Percentiles rank a stretch among this genome's conserved stretches.
Conservation (phyloP, 352 stramenopile species). For the Thalassiosira exigua region DNA sequence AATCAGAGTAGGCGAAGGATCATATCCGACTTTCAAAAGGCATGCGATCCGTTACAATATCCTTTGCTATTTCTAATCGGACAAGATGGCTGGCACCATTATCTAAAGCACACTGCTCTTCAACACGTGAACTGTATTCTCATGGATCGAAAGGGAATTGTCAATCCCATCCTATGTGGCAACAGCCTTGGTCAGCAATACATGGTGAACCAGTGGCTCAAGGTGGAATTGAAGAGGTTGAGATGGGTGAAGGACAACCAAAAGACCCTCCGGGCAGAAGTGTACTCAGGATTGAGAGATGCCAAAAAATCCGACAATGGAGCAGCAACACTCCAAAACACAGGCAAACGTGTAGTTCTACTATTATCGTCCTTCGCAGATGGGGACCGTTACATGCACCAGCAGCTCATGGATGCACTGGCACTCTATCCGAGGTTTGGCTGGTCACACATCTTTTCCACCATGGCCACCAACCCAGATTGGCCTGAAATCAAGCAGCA, state of each 20-base stretch:
- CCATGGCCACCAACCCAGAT: slow-evolving; percentile 74
- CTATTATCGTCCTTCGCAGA: slow-evolving; percentile 32
- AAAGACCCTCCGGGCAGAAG: slow-evolving; percentile 21
- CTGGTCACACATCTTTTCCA: slow-evolving; percentile 75
- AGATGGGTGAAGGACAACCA: slow-evolving; percentile 30
- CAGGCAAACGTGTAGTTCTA: slow-evolving; percentile 5
- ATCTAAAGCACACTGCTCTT: slow-evolving; percentile 7
- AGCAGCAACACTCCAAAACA: slow-evolving; percentile 4
- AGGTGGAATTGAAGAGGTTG: slow-evolving; percentile 19
- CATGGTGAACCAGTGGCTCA: slow-evolving; percentile 20
- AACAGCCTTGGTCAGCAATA: slow-evolving; percentile 29
- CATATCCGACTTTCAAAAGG: slow-evolving; percentile 9
- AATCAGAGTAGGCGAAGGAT: not conserved
- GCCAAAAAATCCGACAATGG: not conserved
- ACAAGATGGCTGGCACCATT: slow-evolving; percentile 11
- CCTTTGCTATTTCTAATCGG: slow-evolving; percentile 10
- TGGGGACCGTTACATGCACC: slow-evolving; percentile 38
- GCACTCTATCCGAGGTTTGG: slow-evolving; percentile 62
- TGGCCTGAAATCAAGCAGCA: slow-evolving; percentile 68
- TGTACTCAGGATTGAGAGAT: slow-evolving; percentile 24
- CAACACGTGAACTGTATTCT: slow-evolving; percentile 18
- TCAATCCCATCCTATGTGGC: slow-evolving; percentile 19
- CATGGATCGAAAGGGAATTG: slow-evolving; percentile 19
- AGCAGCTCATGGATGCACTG: slow-evolving; percentile 66
- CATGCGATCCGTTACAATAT: slow-evolving; percentile 16